These are phyloP conservation scores for Conidiobolus incongruus DNA, from an alignment of 371 early-diverging fungal species.

Conservation along the genomic window DNA sequence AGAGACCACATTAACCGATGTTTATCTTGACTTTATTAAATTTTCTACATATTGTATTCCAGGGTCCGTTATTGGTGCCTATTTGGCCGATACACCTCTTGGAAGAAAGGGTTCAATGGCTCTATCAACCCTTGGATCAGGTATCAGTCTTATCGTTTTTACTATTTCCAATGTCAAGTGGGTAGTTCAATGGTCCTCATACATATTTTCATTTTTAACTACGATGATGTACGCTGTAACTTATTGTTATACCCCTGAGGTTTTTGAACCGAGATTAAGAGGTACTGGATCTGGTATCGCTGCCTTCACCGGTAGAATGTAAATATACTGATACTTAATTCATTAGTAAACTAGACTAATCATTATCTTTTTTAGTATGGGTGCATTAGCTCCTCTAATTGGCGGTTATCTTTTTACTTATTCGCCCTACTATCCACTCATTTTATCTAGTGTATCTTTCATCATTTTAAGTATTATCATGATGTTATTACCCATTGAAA, in stretches of 20 bases:
- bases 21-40: conserved; percentile 49
- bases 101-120: conserved; percentile 73
- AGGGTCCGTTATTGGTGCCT: conserved; percentile 52
- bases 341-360: not conserved
- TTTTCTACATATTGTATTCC: conserved; percentile 58
- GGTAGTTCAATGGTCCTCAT: conserved; percentile 34
- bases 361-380: conserved; percentile 15
- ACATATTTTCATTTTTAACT: conserved; percentile 38
- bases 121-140: conserved; percentile 41
- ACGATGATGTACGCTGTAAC: conserved; percentile 63
- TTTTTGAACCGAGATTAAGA: conserved; percentile 50
- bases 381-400: conserved; percentile 49
- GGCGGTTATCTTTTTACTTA: conserved; percentile 35
- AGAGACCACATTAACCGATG: conserved; percentile 20
- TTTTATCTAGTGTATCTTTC: conserved; percentile 33
- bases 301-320: conserved; percentile 48
- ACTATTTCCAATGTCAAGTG: conserved; percentile 20
- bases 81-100: conserved; percentile 43
- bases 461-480: conserved; percentile 30
- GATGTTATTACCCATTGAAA: conserved; percentile 43
- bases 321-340: conserved; percentile 3
- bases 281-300: conserved; percentile 66
- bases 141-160: conserved; percentile 36
- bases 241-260: conserved; percentile 75
- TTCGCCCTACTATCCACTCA: conserved; percentile 31